Evolutionary conservation across 805 yeast genomes (phyloP).

Genomic region (Cyberlindnera mycetangii): DNA sequence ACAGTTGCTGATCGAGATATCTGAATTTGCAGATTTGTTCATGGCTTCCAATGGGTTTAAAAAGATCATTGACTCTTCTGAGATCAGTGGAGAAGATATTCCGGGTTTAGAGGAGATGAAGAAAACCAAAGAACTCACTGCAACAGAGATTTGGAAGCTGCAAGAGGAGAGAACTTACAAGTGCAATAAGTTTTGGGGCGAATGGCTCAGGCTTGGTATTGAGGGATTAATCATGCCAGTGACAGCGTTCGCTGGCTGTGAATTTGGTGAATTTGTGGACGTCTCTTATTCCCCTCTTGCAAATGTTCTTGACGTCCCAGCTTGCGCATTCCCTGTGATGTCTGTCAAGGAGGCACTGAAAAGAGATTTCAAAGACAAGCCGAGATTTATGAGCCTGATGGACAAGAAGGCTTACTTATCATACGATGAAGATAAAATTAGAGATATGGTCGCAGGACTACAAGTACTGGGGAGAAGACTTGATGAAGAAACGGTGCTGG

Average conservation of each 20-base stretch:
- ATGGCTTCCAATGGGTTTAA: constrained; percentile 38
- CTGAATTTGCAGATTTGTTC: constrained; percentile 33
- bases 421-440: constrained; percentile 20
- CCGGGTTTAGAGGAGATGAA: constrained; percentile 38
- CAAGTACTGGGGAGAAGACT: constrained; percentile 24
- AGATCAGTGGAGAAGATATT: constrained; percentile 38
- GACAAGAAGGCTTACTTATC: constrained; percentile 38
- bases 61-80: constrained; percentile 32
- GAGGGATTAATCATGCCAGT: constrained; percentile 52
- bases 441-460: constrained; percentile 10
- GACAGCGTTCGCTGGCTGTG: constrained; percentile 35
- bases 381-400: background rate
- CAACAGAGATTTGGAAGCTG: constrained; percentile 40
- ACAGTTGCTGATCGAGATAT: constrained; percentile 32
- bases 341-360: constrained; percentile 40
- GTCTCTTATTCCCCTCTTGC: constrained; percentile 51
- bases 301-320: constrained; percentile 55
- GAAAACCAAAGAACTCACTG: constrained; percentile 33
- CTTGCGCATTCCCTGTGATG: constrained; percentile 56
- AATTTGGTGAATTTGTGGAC: constrained; percentile 42
- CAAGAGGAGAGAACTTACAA: constrained; percentile 37
- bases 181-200: constrained; percentile 37
- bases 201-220: constrained; percentile 40
- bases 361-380: background rate
- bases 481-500: constrained; percentile 23